These are phyloP conservation scores for Metschnikowia hibisci DNA, from an alignment of 805 yeast species.

Conservation along the genomic window DNA sequence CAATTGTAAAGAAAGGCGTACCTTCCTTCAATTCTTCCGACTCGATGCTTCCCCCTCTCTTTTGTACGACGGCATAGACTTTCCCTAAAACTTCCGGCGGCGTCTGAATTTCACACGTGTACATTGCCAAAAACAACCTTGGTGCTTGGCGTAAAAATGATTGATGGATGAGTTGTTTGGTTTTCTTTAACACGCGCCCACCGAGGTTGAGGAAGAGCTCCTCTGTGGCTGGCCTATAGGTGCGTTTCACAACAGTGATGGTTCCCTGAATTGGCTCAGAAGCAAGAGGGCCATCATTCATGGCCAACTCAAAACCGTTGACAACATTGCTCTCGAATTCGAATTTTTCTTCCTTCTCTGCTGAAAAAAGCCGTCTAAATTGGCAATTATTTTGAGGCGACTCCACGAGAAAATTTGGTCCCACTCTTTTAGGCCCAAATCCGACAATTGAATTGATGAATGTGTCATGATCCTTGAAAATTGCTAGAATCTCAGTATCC, in stretches of 20 bases:
- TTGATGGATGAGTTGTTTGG: slow-evolving; percentile 69
- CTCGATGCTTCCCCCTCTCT: slow-evolving; percentile 76
- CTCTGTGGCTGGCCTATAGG: slow-evolving; percentile 22
- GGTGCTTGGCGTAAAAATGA: slow-evolving; percentile 81
- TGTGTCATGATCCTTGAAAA: slow-evolving; percentile 16
- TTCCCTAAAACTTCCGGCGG: slow-evolving; percentile 91
- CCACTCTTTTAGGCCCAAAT: slow-evolving; percentile 75
- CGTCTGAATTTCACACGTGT: slow-evolving; percentile 92
- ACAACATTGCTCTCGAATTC: slow-evolving; percentile 58
- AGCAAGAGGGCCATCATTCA: slow-evolving; percentile 81
- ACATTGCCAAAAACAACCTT: slow-evolving; percentile 86
- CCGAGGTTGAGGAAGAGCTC: slow-evolving; percentile 44
- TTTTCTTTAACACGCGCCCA: slow-evolving; percentile 70
- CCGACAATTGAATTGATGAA: slow-evolving; percentile 43
- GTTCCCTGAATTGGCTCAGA: slow-evolving; percentile 86
- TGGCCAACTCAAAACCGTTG: slow-evolving; percentile 83
- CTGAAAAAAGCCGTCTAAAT: slow-evolving; percentile 28
- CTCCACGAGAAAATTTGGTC: slow-evolving; percentile 73
- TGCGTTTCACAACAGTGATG: slow-evolving; percentile 43
- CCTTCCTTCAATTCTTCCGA: slow-evolving; percentile 98
- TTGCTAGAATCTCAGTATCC: slow-evolving; percentile 18
- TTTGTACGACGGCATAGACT: slow-evolving; percentile 91
- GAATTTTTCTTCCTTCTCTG: slow-evolving; percentile 19
- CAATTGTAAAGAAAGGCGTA: slow-evolving; percentile 88
- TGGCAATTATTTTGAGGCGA: slow-evolving; percentile 27